A percentile compares a stretch with the other conserved stretches of the same genome.
phyloP scores from a whole-genome alignment of 257 asterid genomes.

The Solanum okadae region DNA sequence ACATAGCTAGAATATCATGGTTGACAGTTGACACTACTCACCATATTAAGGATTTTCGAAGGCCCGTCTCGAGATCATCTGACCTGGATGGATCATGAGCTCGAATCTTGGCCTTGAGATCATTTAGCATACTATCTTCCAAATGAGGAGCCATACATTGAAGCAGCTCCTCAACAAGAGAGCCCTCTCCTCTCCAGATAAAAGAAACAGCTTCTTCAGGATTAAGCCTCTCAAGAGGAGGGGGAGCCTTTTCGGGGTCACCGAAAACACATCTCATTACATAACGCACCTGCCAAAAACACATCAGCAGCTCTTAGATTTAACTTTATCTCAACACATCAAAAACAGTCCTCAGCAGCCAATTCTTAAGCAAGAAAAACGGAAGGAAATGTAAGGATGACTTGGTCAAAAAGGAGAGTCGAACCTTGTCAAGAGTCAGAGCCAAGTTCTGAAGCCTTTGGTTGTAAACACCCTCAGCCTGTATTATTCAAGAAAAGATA shows the following conservation, averaged over 20 bases:
- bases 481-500: conserved; percentile 13
- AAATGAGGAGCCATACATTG: conserved; percentile 75
- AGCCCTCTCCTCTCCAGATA: conserved; percentile 89
- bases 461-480: conserved; percentile 98
- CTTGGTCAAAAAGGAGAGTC: background rate
- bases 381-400: background rate
- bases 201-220: conserved; percentile 63
- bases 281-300: conserved; percentile 71
- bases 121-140: conserved; percentile 57
- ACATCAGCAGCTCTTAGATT: background rate
- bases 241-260: conserved; percentile 91
- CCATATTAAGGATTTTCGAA: conserved; percentile 83
- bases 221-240: conserved; percentile 86
- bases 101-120: conserved; percentile 65
- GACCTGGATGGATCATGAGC: conserved; percentile 83
- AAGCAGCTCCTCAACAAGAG: conserved; percentile 81
- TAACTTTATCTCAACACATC: background rate
- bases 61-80: conserved; percentile 47
- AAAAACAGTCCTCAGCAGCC: background rate
- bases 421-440: conserved; percentile 92
- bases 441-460: conserved; percentile 98
- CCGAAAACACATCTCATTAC: conserved; percentile 93
- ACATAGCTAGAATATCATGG: background rate
- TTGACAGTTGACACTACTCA: conserved; percentile 22
- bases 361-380: background rate